Evolutionary conservation across 1,284 basidiomycete genomes (phyloP).

Genomic region (Irpex sp.): DNA sequence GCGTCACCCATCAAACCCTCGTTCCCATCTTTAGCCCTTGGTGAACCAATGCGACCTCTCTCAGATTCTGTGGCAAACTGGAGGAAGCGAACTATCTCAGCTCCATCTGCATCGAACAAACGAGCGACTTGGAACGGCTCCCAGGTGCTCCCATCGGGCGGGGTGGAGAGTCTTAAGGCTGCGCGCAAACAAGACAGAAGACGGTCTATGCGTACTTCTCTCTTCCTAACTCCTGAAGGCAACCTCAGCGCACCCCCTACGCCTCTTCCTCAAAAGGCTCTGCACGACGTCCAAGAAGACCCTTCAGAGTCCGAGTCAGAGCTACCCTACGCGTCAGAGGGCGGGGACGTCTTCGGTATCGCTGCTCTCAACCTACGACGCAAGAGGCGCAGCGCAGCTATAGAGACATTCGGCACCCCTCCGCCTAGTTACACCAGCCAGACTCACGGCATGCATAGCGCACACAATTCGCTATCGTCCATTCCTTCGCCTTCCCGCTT

Average conservation of each 20-base stretch:
- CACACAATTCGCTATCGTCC: constrained; percentile 13
- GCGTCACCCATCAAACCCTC: constrained; percentile 51
- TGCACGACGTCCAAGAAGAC: constrained; percentile 35
- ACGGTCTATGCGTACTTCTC: constrained; percentile 47
- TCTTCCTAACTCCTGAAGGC: constrained; percentile 33
- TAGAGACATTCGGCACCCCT: constrained; percentile 40
- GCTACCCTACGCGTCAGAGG: constrained; percentile 13
- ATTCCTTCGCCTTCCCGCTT: constrained; percentile 37
- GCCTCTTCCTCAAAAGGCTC: constrained; percentile 29
- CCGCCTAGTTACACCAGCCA: constrained; percentile 23
- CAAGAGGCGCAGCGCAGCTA: constrained; percentile 44
- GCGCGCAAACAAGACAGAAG: constrained; percentile 46
- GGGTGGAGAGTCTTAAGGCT: constrained; percentile 25
- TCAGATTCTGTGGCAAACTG: constrained; percentile 35
- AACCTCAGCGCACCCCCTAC: constrained; percentile 46
- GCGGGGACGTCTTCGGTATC: constrained; percentile 47
- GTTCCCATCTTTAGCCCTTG: constrained; percentile 24
- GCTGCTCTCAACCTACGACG: constrained; percentile 58
- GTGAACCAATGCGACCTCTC: constrained; percentile 34
- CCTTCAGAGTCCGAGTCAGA: constrained; percentile 8
- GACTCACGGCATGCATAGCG: constrained; percentile 8
- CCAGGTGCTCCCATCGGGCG: constrained; percentile 33
- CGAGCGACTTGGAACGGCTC: constrained; percentile 74
- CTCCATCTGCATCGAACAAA: constrained; percentile 36
- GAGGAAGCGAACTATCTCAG: constrained; percentile 24